Percentiles rank a stretch among this genome's conserved stretches.
Evolutionary conservation across 2,329 filamentous ascomycete species (phyloP).

Genomic region (Penicillium griseofulvum): DNA sequence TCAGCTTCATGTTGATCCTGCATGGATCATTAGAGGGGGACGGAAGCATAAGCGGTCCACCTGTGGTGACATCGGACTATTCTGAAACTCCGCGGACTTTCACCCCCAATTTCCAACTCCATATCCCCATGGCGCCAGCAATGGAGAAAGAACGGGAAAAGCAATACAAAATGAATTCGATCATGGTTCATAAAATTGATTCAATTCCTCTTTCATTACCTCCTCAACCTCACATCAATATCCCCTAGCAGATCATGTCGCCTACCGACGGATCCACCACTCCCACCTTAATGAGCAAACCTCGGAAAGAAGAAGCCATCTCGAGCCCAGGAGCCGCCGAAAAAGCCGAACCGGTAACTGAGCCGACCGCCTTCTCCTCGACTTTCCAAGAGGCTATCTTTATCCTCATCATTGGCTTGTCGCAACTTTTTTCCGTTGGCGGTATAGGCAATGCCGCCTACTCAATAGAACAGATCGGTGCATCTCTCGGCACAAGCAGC

Average conservation of each 20-base stretch:
- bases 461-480: conserved; percentile 34
- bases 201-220: not conserved
- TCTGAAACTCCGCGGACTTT: not conserved
- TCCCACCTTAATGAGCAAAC: not conserved
- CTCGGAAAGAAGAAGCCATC: not conserved
- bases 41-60: too few relatives aligned
- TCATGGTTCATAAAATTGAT: not conserved
- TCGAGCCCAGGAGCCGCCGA: not conserved
- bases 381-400: conserved; percentile 31
- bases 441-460: conserved; percentile 38
- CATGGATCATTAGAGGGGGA: too few relatives aligned
- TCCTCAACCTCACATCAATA: not conserved
- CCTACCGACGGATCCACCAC: not conserved
- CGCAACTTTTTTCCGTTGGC: conserved; percentile 43
- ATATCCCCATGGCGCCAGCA: not conserved
- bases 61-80: not conserved
- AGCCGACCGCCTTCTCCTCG: conserved; percentile 3
- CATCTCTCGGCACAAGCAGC: conserved; percentile 21
- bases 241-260: not conserved
- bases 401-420: conserved; percentile 46
- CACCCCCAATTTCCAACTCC: not conserved
- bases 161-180: not conserved
- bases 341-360: not conserved
- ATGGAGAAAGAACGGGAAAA: not conserved
- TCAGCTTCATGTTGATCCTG: too few relatives aligned